Evolutionary conservation across 192 early-diverging fungal genomes (phyloP).

Genomic region (Phycomyces nitens): DNA sequence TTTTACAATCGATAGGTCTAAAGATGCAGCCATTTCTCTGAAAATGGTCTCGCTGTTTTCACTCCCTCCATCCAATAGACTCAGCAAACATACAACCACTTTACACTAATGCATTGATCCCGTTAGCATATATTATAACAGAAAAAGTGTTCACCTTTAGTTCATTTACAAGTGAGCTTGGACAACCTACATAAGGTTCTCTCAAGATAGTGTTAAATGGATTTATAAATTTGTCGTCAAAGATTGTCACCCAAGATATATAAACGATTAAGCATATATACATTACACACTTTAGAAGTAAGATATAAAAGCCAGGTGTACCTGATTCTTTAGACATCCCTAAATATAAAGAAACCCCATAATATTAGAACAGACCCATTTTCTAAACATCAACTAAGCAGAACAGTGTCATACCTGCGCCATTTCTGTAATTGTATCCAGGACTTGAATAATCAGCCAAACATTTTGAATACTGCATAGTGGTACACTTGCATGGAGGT

Average conservation of each 20-base stretch:
- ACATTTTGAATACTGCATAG: constrained; percentile 23
- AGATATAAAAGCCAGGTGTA: too few relatives aligned
- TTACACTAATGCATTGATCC: constrained; percentile 24
- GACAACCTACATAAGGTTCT: constrained; percentile 15
- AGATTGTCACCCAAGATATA: constrained; percentile 19
- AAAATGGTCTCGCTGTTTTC: constrained; percentile 26
- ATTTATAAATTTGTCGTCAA: constrained; percentile 21
- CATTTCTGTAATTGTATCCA: constrained; percentile 25
- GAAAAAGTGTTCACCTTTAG: constrained; percentile 25
- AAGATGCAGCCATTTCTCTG: constrained; percentile 14
- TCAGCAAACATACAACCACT: constrained; percentile 23
- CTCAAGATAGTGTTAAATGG: constrained; percentile 21
- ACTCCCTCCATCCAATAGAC: constrained; percentile 21
- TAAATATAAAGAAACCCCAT: too few relatives aligned
- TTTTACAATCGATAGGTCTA: constrained; percentile 16
- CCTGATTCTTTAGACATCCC: constrained; percentile 26
- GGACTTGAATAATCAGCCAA: constrained; percentile 23
- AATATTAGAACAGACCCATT: too few relatives aligned
- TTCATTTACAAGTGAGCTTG: constrained; percentile 12
- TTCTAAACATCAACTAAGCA: background rate
- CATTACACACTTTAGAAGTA: too few relatives aligned
- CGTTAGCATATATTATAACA: too few relatives aligned
- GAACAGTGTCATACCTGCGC: constrained; percentile 10
- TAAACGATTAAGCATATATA: background rate
- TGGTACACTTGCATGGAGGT: constrained; percentile 19